Evolutionary conservation across 257 asterid species (phyloP).

Genomic region (Gentiana straminea): DNA sequence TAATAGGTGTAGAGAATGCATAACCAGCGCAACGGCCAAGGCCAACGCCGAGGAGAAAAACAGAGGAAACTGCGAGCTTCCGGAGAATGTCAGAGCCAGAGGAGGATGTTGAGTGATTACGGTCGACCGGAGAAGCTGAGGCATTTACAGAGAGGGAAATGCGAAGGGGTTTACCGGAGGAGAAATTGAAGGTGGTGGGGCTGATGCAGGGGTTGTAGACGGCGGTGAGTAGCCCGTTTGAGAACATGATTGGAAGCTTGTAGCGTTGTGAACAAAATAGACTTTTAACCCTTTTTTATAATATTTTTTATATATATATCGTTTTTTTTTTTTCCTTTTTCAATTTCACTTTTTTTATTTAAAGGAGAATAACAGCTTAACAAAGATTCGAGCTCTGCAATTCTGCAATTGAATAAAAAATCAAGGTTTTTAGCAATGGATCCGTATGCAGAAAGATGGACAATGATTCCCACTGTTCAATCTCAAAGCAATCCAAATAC

Average conservation of each 20-base stretch:
- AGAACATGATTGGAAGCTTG: too few species aligned
- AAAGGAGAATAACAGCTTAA: too few species aligned
- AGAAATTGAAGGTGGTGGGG: background rate
- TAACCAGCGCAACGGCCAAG: slow-evolving; percentile 4
- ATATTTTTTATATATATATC: too few species aligned
- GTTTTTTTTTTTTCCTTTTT: too few species aligned
- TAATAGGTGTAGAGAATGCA: slow-evolving; percentile 2
- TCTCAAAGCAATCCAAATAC: slow-evolving; percentile 73
- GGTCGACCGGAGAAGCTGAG: slow-evolving; percentile 1
- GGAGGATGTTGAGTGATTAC: background rate
- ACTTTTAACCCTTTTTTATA: too few species aligned
- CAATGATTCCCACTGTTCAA: slow-evolving; percentile 73
- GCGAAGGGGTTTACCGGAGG: background rate
- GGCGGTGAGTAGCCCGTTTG: too few species aligned
- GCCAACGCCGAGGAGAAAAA: slow-evolving; percentile 12
- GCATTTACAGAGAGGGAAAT: slow-evolving; percentile 1
- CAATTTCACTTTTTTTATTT: too few species aligned
- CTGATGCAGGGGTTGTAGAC: too few species aligned
- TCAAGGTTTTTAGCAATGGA: slow-evolving; percentile 30
- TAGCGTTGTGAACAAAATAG: too few species aligned
- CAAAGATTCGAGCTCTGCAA: too few species aligned
- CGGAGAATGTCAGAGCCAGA: slow-evolving; percentile 7
- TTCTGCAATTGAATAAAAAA: too few species aligned
- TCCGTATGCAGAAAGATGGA: slow-evolving; percentile 64
- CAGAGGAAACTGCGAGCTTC: slow-evolving; percentile 15